Evolutionary conservation across 768 basidiomycete genomes (phyloP).

Genomic region (Mycena amicta): DNA sequence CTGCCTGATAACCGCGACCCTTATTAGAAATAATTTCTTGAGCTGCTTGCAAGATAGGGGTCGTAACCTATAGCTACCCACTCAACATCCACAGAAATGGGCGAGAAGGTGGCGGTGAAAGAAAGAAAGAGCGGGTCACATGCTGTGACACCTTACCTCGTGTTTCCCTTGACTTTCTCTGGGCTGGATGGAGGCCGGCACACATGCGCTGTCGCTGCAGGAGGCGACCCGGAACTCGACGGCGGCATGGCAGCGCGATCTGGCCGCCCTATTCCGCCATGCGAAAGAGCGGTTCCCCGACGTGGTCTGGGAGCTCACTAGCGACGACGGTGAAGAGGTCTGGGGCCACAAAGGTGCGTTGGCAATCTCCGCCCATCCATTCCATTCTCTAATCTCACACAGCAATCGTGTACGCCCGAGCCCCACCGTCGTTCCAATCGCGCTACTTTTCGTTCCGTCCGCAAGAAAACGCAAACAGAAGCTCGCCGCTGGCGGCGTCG

Average conservation of each 20-base stretch:
- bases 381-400: neutral
- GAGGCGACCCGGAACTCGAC: slow-evolving; percentile 74
- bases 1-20: too few species aligned
- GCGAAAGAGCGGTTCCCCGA: slow-evolving; percentile 96
- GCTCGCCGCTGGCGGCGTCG: slow-evolving; percentile 64
- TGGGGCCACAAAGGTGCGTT: slow-evolving; percentile 94
- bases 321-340: slow-evolving; percentile 61
- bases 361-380: neutral
- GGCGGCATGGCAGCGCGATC: slow-evolving; percentile 76
- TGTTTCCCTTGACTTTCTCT: neutral
- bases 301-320: slow-evolving; percentile 83
- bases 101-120: too few species aligned
- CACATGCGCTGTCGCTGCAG: slow-evolving; percentile 10
- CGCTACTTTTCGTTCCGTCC: slow-evolving; percentile 84
- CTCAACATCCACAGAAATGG: too few species aligned
- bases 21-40: too few species aligned
- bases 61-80: too few species aligned
- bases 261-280: slow-evolving; percentile 72
- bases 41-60: too few species aligned
- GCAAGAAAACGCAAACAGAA: slow-evolving; percentile 50
- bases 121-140: too few species aligned
- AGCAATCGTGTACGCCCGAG: slow-evolving; percentile 95
- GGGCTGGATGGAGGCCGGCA: neutral
- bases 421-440: slow-evolving; percentile 88
- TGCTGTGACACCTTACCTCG: too few species aligned